These are phyloP conservation scores for Amphirosellinia nigrospora DNA, from an alignment of 495 filamentous ascomycete species.

Conservation along the genomic window DNA sequence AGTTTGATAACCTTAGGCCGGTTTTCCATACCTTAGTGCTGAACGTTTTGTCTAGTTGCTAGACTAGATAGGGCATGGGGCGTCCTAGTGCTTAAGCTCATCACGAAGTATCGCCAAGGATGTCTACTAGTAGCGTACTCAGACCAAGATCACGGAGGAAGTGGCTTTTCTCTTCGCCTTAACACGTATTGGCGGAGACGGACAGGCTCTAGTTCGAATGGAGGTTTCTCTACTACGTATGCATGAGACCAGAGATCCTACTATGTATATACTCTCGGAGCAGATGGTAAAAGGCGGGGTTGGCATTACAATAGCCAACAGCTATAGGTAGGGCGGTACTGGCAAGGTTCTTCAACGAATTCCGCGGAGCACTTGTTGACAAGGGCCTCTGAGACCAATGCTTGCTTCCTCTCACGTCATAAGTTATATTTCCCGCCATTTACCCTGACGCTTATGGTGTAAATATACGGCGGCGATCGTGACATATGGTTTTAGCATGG, in stretches of 20 bases:
- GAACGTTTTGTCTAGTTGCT: background rate
- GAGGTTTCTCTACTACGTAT: conserved; percentile 13
- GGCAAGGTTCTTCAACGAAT: conserved; percentile 2
- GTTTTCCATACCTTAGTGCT: conserved; percentile 1
- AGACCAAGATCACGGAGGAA: background rate
- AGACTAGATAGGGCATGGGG: background rate
- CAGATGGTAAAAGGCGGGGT: conserved; percentile 16
- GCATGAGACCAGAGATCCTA: conserved; percentile 19
- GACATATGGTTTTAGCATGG: conserved; percentile 2
- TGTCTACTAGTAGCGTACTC: background rate
- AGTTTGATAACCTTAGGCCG: background rate
- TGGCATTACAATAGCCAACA: conserved; percentile 6
- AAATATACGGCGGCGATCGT: conserved; percentile 8
- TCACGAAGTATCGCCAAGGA: background rate
- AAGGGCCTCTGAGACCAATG: background rate
- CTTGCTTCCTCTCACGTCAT: background rate
- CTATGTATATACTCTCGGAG: background rate
- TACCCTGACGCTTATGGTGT: background rate
- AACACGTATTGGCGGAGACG: background rate
- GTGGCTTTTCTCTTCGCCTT: background rate
- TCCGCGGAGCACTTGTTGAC: background rate
- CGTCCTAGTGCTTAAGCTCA: conserved; percentile 10
- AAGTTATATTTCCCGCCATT: background rate
- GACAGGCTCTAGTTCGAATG: background rate
- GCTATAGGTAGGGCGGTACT: conserved; percentile 14